These are phyloP conservation scores for Eruca vesicaria DNA, from an alignment of 441 rosid genomes.

Conservation along the genomic window DNA sequence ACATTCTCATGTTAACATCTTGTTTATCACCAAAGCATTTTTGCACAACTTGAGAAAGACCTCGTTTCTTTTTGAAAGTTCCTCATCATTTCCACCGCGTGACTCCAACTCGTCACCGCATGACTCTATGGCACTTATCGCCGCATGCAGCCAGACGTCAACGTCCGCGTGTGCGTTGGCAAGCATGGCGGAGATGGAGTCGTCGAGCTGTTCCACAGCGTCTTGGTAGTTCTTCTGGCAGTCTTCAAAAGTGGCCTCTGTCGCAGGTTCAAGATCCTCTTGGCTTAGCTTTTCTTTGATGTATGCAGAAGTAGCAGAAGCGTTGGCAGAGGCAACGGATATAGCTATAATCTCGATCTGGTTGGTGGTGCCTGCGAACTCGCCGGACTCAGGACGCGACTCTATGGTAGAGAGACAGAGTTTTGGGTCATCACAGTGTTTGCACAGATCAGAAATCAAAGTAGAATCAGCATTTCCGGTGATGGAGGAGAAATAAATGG, in stretches of 20 bases:
- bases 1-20: conserved; percentile 6
- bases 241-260: conserved; percentile 21
- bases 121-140: conserved; percentile 29
- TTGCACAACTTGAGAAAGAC: conserved; percentile 26
- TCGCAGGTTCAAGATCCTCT: conserved; percentile 26
- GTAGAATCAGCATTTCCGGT: conserved; percentile 4
- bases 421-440: conserved; percentile 12
- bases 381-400: conserved; percentile 22
- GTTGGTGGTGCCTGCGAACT: conserved; percentile 14
- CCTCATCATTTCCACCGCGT: conserved; percentile 14
- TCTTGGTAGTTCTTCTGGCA: conserved; percentile 34
- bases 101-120: conserved; percentile 22
- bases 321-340: conserved; percentile 15
- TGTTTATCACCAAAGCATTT: conserved; percentile 34
- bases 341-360: conserved; percentile 34
- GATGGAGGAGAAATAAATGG: background rate
- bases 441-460: conserved; percentile 23
- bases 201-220: conserved; percentile 32
- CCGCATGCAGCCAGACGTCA: conserved; percentile 23
- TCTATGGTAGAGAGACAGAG: conserved; percentile 23
- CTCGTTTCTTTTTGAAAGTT: conserved; percentile 6
- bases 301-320: conserved; percentile 24
- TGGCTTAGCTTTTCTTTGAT: conserved; percentile 13
- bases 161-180: conserved; percentile 26
- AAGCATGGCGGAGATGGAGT: conserved; percentile 27